These are phyloP conservation scores for Phanerochaete carnosa DNA, from an alignment of 768 basidiomycete genomes.

Conservation along the genomic window DNA sequence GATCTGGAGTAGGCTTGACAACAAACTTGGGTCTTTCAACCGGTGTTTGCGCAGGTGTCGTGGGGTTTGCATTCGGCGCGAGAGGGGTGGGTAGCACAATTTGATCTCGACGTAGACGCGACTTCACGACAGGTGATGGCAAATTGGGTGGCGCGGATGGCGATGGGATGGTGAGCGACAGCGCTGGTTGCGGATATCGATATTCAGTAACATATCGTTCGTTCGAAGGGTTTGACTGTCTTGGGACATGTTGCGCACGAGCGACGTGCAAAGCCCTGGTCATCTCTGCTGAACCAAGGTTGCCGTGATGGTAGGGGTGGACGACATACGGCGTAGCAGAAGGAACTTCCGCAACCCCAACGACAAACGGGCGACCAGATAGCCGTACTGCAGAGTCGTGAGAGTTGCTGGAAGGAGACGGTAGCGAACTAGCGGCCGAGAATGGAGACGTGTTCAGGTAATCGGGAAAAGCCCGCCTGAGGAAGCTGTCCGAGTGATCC, in stretches of 20 bases:
- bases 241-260: background rate
- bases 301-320: background rate
- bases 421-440: background rate
- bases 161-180: background rate
- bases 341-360: background rate
- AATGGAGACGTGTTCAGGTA: conserved; percentile 12
- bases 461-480: conserved; percentile 19
- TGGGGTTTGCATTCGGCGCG: background rate
- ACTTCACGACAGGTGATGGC: background rate
- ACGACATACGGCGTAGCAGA: background rate
- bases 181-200: background rate
- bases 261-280: background rate
- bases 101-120: conserved; percentile 15
- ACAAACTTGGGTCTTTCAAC: background rate
- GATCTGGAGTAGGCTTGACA: background rate
- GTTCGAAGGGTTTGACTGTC: background rate
- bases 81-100: conserved; percentile 24
- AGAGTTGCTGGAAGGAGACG: background rate
- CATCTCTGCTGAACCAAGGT: too few relatives aligned
- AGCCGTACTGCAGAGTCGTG: background rate
- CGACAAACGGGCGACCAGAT: background rate
- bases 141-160: background rate
- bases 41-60: too few relatives aligned
- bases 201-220: background rate
- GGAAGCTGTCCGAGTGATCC: conserved; percentile 21